These are phyloP conservation scores for Daldinia sp. DNA, from an alignment of 2,329 filamentous ascomycete genomes.

Conservation along the genomic window DNA sequence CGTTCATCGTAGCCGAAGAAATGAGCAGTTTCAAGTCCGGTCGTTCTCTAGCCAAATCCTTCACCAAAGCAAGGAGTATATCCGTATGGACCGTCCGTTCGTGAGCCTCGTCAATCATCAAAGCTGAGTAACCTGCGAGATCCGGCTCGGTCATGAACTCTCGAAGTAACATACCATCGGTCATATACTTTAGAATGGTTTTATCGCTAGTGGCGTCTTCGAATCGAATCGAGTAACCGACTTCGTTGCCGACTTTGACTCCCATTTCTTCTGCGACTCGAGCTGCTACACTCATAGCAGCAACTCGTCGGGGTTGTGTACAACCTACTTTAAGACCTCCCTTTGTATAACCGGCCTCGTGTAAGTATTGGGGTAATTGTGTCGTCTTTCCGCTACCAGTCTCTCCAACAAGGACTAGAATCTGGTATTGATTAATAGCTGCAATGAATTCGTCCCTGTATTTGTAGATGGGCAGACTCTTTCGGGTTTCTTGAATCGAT, in stretches of 20 bases:
- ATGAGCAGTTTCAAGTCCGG: slow-evolving; percentile 91
- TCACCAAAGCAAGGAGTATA: slow-evolving; percentile 85
- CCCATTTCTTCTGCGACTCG: slow-evolving; percentile 96
- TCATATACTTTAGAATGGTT: slow-evolving; percentile 95
- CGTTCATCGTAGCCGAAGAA: slow-evolving; percentile 93
- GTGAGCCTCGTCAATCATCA: slow-evolving; percentile 99
- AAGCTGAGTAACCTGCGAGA: slow-evolving; percentile 79
- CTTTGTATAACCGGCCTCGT: slow-evolving; percentile 90
- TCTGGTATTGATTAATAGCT: slow-evolving; percentile 86
- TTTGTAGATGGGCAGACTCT: slow-evolving; percentile 87
- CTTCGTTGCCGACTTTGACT: slow-evolving; percentile 87
- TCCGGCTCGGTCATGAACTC: slow-evolving; percentile 91
- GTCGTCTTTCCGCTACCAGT: slow-evolving; percentile 97
- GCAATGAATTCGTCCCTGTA: slow-evolving; percentile 86
- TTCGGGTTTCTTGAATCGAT: slow-evolving; percentile 89
- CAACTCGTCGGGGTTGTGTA: slow-evolving; percentile 93
- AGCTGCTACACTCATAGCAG: slow-evolving; percentile 96
- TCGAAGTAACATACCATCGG: slow-evolving; percentile 91
- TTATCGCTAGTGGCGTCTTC: slow-evolving; percentile 92
- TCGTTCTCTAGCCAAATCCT: slow-evolving; percentile 83
- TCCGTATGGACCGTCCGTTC: slow-evolving; percentile 92
- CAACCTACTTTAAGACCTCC: slow-evolving; percentile 86
- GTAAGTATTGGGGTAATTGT: slow-evolving; percentile 90
- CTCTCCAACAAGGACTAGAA: slow-evolving; percentile 91
- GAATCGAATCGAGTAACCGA: slow-evolving; percentile 94